Base-by-base conservation (phyloP, 768 basidiomycete genomes). In the Leccinum longicurvipes region DNA sequence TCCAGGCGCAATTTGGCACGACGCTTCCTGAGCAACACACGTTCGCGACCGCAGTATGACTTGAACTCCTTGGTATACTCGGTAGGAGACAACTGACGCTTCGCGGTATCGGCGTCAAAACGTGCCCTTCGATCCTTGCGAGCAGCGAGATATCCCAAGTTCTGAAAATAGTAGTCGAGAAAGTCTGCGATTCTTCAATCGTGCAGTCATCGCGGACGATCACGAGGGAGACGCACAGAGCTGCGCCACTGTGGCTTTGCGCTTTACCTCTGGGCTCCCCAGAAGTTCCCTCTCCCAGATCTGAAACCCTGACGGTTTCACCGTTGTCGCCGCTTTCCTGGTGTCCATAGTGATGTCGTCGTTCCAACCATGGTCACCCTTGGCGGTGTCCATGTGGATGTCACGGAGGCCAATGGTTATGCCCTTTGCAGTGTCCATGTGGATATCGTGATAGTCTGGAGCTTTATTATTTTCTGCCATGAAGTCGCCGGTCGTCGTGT, bases 131-230 rank as follows among this genome's bases (percentile, higher is more conserved):
- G 86, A 46, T 93, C 86, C 69, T 93, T 94, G 24, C 97, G 84
- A 19, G 87, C 74, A 8, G 88, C 84, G 56, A 98, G 80, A 73
- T 98, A 98, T 17, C 92, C 93, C 34, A 99, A 81, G 1, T 85
- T 82, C 68, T 98, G 93, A 70, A 99, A 99, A 76, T 99, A 99
- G 70, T 99, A 98, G 73, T 98, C 96, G 50, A 97, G 82, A 75
- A 98, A 98, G 77, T 91, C 93, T 95, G 61, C 31, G 53, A 45
- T 53, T 49, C 28, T 50, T 60, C 36, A 39, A 65, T 57, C 55
- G 56, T n/a, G 14, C 19, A 23, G 47, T 29, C 29, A 60, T 60
- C 61, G 49, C 17, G 28, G 25, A 50, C 8, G 9, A 54, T 50
- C 57, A 50, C 54, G 24, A 55, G 39, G 19, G 6, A 41, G 29